Evolutionary conservation across 352 stramenopile species (phyloP).

Genomic region (Globisporangium parvum): DNA sequence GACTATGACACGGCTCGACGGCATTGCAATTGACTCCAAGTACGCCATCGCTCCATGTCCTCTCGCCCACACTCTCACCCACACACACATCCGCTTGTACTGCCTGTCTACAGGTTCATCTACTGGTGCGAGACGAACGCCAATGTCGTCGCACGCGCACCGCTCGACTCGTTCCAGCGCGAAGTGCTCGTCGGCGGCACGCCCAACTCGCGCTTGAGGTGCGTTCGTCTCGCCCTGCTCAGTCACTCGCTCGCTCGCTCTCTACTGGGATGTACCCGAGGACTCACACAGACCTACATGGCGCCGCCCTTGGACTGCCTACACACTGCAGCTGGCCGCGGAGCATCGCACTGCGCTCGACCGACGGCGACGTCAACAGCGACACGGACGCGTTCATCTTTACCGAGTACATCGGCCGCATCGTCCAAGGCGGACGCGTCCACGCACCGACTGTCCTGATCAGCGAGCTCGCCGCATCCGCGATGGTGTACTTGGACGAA

Average conservation of each 20-base stretch:
- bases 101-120: slow-evolving; percentile 26
- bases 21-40: slow-evolving; percentile 54
- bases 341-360: slow-evolving; percentile 33
- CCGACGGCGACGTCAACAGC: slow-evolving; percentile 27
- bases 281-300: background rate
- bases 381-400: slow-evolving; percentile 37
- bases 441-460: slow-evolving; percentile 21
- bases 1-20: slow-evolving; percentile 44
- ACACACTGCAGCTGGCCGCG: slow-evolving; percentile 43
- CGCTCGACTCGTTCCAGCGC: slow-evolving; percentile 33
- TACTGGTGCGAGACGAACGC: slow-evolving; percentile 73
- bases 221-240: background rate
- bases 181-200: slow-evolving; percentile 46
- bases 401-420: slow-evolving; percentile 59
- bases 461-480: slow-evolving; percentile 38
- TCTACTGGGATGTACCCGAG: background rate
- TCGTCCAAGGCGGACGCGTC: slow-evolving; percentile 24
- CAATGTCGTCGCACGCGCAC: slow-evolving; percentile 49
- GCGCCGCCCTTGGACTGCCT: background rate
- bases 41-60: slow-evolving; percentile 5
- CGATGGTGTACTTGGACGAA: slow-evolving; percentile 54
- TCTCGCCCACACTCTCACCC: background rate
- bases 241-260: background rate
- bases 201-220: slow-evolving; percentile 52
- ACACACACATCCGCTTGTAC: background rate